Percentiles rank a stretch among this genome's conserved stretches.
Evolutionary conservation across 371 early-diverging fungal genomes (phyloP).

Genomic region (Amoeboradix gromovi): DNA sequence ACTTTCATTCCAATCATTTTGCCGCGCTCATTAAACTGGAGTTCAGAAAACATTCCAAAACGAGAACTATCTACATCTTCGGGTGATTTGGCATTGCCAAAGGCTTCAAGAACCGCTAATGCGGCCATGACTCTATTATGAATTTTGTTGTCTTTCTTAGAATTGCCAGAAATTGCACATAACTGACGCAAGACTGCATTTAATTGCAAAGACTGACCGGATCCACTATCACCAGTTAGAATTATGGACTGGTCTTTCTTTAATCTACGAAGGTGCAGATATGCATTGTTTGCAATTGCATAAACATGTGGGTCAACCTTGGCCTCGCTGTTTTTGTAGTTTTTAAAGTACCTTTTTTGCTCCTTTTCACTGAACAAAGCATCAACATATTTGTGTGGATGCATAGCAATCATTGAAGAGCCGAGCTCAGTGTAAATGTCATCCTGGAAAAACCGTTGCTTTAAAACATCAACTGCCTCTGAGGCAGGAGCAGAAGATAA

Average conservation of each 20-base stretch:
- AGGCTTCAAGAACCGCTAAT: constrained; percentile 31
- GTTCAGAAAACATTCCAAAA: constrained; percentile 48
- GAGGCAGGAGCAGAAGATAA: background rate
- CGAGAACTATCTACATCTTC: constrained; percentile 40
- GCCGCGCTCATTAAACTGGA: constrained; percentile 54
- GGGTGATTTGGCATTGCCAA: constrained; percentile 38
- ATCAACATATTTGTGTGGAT: background rate
- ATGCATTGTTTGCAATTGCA: constrained; percentile 44
- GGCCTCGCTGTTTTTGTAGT: background rate
- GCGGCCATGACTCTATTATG: constrained; percentile 35
- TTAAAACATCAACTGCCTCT: background rate
- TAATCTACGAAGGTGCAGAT: constrained; percentile 30
- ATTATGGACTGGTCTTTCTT: constrained; percentile 24
- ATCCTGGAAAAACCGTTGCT: background rate
- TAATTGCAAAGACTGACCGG: constrained; percentile 23
- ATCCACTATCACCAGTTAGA: constrained; percentile 26
- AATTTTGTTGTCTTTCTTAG: constrained; percentile 36
- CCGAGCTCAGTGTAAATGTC: background rate
- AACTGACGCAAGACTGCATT: constrained; percentile 29
- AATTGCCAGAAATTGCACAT: constrained; percentile 30
- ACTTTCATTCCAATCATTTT: constrained; percentile 54
- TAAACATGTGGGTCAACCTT: constrained; percentile 41
- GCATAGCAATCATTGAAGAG: background rate
- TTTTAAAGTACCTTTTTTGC: background rate
- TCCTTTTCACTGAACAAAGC: background rate